These are phyloP conservation scores for Hygrophoropsis aurantiaca DNA, from an alignment of 768 basidiomycete species.

Conservation along the genomic window DNA sequence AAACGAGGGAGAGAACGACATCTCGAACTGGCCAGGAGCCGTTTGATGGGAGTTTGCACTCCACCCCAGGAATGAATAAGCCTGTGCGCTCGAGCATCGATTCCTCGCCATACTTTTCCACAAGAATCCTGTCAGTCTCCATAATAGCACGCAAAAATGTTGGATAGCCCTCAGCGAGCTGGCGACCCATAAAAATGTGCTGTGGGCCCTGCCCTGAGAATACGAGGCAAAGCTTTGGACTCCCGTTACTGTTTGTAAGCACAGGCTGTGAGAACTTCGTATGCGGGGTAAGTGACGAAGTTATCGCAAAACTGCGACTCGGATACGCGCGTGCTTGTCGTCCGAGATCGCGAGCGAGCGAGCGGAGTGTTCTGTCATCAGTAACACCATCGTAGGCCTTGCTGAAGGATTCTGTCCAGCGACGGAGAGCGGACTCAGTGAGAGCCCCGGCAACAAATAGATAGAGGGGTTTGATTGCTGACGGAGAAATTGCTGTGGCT, in stretches of 20 bases:
- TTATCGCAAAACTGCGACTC: constrained; percentile 24
- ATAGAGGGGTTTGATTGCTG: constrained; percentile 18
- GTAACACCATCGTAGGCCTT: constrained; percentile 14
- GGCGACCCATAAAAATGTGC: constrained; percentile 35
- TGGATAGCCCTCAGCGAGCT: constrained; percentile 32
- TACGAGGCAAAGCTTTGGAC: constrained; percentile 33
- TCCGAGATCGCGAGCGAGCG: constrained; percentile 25
- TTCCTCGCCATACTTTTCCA: constrained; percentile 21
- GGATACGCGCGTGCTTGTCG: constrained; percentile 30
- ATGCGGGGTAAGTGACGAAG: constrained; percentile 16
- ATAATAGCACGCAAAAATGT: constrained; percentile 27
- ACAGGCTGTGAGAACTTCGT: constrained; percentile 29
- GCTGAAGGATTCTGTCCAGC: constrained; percentile 22
- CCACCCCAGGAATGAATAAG: constrained; percentile 28
- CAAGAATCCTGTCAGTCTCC: constrained; percentile 33
- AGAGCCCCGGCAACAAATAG: constrained; percentile 26
- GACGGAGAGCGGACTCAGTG: constrained; percentile 22
- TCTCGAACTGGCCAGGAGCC: constrained; percentile 34
- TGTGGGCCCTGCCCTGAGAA: constrained; percentile 38
- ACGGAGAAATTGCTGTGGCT: neutral
- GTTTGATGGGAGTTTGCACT: constrained; percentile 19
- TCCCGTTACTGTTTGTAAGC: constrained; percentile 17
- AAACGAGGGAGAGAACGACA: constrained; percentile 31
- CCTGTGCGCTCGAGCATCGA: constrained; percentile 35
- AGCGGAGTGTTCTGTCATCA: constrained; percentile 23